Base-by-base conservation (phyloP, 371 early-diverging fungal genomes). In the Pancytospora philotis region DNA sequence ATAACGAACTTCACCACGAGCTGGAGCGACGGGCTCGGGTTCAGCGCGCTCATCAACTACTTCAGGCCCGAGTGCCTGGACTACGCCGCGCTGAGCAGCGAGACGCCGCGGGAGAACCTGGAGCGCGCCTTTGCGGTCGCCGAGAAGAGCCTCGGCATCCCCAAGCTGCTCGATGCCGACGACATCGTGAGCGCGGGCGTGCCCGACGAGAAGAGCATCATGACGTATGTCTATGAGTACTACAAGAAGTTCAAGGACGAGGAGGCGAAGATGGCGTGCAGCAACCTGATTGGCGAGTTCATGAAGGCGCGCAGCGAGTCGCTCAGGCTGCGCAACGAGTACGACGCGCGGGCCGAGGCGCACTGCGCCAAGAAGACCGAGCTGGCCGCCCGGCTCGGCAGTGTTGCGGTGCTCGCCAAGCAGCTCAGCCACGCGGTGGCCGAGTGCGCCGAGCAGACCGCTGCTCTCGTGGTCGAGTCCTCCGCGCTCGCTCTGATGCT, bases 171-270 rank as follows among this genome's bases (percentile, higher is more conserved):
- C 64, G 93, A 91, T 81, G 90, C 90, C 2, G 93, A 93, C 74
- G 97, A 96, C 80, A 83, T 96, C 28, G 88, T 89, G 66, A 90
- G 90, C 76, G 86, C 87, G n/a, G 76, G 74, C 38, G 77, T 75
- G 79, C 94, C 94, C 10, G 97, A 96, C 83, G 92, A 93, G 68
- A 85, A 87, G 35, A 93, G 93, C 1, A 85, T 96, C 34, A 92
- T 94, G 89, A 94, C 97, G 38, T 96, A 96, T 75, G 90, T 95
- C 10, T 91, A 93, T 4, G 89, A 91, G 79, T 96, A 93, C 77
- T 96, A 77, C 39, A 34, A 60, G 2, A 71, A 61, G 30, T 69
- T 77, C 49, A 55, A 49, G 16, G 55, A 62, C 30, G 39, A 62
- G 25, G 66, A 73, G 34, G 51, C 30, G 36, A 51, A 68, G 35